Base-by-base conservation (phyloP, 306 rosid genomes). In the Prosopis cineraria region DNA sequence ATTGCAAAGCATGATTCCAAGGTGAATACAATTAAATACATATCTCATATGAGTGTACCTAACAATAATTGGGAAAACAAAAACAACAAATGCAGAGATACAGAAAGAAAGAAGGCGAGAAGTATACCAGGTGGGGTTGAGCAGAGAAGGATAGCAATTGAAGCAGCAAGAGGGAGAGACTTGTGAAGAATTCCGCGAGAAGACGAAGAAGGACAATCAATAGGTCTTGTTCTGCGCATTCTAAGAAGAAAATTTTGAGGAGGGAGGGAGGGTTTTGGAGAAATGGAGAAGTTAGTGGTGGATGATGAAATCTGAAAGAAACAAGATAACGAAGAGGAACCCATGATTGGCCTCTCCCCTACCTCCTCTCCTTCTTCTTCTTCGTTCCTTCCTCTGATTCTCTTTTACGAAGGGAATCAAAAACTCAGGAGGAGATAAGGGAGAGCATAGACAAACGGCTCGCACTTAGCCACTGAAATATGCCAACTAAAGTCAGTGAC, bases 91-190 rank as follows among this genome's bases (percentile, higher is more conserved):
- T 27, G 3, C 29, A 52, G 13, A n/a, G 62, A 16, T 4, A 14
- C 6, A 44, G 29, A 30, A 8, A 30, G 7, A 33, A 44, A 27
- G 7, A 37, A 47, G 2, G 47, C 12, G 60, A 24, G 43, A 39
- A 39, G 43, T 7, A 13, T 70, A 91, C 98, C 97, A 68, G 97
- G n/a, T n/a, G 97, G 96, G 63, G 37, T 73, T 70, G 97, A 86
- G 82, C 89, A 92, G 68, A 94, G 82, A 79, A 94, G 93, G 84
- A 91, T 50, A 71, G 93, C 87, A 44, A 86, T 58, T 45, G 98
- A 89, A 74, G 93, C 93, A 82, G 90, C 98, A 30, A 94, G 64
- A 56, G 98, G 89, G 68, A 90, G 55, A 29, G 94, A 86, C 73
- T 86, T 85, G n/a, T 73, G 89, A 81, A 88, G 81, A 86, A 80